Base-by-base conservation (phyloP, 371 early-diverging fungal genomes). In the Coemansia sp. region DNA sequence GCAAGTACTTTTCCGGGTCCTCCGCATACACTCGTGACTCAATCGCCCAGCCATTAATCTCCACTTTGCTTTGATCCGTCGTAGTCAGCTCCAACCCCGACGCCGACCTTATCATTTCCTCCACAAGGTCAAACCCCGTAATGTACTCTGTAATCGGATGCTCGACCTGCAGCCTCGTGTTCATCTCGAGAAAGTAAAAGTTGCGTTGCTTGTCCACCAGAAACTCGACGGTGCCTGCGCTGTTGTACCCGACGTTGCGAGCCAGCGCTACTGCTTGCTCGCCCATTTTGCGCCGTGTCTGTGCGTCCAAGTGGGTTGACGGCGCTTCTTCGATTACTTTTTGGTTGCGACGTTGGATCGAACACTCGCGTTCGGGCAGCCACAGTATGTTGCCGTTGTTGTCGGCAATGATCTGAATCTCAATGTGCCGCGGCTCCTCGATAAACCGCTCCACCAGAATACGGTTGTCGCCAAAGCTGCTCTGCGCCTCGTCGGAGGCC, bases 101-200 rank as follows among this genome's bases (percentile, higher is more conserved):
- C 5, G 60, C 59, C 26, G 66, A 66, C 44, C 57, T 52, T 6
- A 66, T 49, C 57, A 66, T 61, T 66, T 66, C 56, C 66, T 70
- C 93, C 84, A 97, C 97, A 56, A 99, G 82, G 81, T 99, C 98
- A 3, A 93, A 91, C 60, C 87, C 85, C 9, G 95, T 94, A 26
- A 97, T 88, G 92, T 95, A 92, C 81, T 99, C 99, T 3, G 99
- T 97, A 9, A 97, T 91, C 8, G 98, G 97, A 81, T 98, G 99
- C 80, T 98, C 98, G 9, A 99, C 87, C 79, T 96, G 96, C 19
- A 97, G 84, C 55, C 96, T 87, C 3, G 96, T 94, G 82, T 95
- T 95, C 94, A 97, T 95, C 83, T 98, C 98, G 91, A 99, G 91
- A 77, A 98, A 98, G 83, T 96, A 98, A 73, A 95, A 96, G 61